These are phyloP conservation scores for Haplosporangium sp. DNA, from an alignment of 371 early-diverging fungal species.

Conservation along the genomic window DNA sequence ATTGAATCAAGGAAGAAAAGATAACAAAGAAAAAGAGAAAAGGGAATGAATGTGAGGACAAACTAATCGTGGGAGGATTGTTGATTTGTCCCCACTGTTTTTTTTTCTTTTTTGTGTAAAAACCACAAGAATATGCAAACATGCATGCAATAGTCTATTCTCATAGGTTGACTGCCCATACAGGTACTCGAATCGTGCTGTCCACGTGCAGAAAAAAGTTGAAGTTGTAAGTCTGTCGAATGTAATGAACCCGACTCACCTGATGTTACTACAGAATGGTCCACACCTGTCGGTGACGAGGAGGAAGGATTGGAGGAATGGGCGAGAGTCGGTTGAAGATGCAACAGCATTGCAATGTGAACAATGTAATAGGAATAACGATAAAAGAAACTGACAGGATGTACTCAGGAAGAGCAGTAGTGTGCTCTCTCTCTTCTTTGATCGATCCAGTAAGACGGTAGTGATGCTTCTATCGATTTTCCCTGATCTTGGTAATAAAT, in stretches of 20 bases:
- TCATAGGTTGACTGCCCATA: neutral
- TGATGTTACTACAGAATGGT: neutral
- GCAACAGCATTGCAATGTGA: slow-evolving; percentile 12
- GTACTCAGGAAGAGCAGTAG: neutral
- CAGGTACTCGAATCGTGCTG: slow-evolving; percentile 8
- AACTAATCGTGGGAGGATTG: slow-evolving; percentile 1
- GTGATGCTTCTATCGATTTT: too few species aligned
- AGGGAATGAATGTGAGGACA: neutral
- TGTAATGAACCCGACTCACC: neutral
- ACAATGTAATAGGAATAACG: neutral
- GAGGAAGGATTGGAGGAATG: neutral
- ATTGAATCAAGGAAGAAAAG: neutral
- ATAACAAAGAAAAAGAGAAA: neutral
- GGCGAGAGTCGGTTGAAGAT: slow-evolving; percentile 10
- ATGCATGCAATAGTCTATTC: neutral
- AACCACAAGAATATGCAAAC: neutral
- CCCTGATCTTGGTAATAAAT: too few species aligned
- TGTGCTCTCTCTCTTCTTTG: too few species aligned
- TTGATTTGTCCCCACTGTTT: too few species aligned
- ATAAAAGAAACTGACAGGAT: neutral
- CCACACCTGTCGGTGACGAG: neutral
- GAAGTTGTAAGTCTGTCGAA: neutral
- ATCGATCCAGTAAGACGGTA: too few species aligned
- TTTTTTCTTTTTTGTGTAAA: neutral
- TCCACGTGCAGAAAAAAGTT: slow-evolving; percentile 15